Conservation (phyloP, 2,329 filamentous ascomycete genomes). For the Thermoascus crustaceus region DNA sequence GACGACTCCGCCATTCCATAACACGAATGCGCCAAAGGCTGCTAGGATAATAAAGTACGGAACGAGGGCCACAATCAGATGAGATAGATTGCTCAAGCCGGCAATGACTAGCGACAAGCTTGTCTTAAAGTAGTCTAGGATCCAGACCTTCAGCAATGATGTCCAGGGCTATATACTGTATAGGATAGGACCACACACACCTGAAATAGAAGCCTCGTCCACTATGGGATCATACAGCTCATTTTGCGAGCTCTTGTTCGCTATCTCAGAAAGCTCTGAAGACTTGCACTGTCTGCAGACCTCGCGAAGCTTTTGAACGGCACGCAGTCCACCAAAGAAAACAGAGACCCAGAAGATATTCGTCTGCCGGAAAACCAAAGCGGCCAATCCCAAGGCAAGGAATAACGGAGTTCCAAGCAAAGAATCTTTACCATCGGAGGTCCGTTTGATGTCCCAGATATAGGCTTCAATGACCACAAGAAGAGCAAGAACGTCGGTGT, state of each 20-base stretch:
- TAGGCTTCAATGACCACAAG: constrained; percentile 66
- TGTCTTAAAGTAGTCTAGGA: constrained; percentile 41
- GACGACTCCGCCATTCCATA: constrained; percentile 86
- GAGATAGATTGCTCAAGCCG: constrained; percentile 36
- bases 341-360: constrained; percentile 87
- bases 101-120: constrained; percentile 57
- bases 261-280: constrained; percentile 21
- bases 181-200: constrained; percentile 24
- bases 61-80: constrained; percentile 31
- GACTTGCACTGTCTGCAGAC: constrained; percentile 20
- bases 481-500: constrained; percentile 84
- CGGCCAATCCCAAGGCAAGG: constrained; percentile 52
- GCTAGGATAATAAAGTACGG: constrained; percentile 56
- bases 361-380: constrained; percentile 79
- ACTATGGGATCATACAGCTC: constrained; percentile 45
- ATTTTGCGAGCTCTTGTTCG: constrained; percentile 24
- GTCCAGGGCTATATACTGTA: background rate
- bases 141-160: constrained; percentile 16
- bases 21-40: constrained; percentile 65
- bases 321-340: constrained; percentile 39
- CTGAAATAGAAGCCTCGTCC: constrained; percentile 41
- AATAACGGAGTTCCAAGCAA: constrained; percentile 28
- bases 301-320: constrained; percentile 27
- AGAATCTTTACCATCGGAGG: constrained; percentile 12
- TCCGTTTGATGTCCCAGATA: constrained; percentile 38